Evolutionary conservation across 441 rosid species (phyloP), one percentile per base, ranked within the genome.

Genomic region (Codiaeum variegatum): DNA sequence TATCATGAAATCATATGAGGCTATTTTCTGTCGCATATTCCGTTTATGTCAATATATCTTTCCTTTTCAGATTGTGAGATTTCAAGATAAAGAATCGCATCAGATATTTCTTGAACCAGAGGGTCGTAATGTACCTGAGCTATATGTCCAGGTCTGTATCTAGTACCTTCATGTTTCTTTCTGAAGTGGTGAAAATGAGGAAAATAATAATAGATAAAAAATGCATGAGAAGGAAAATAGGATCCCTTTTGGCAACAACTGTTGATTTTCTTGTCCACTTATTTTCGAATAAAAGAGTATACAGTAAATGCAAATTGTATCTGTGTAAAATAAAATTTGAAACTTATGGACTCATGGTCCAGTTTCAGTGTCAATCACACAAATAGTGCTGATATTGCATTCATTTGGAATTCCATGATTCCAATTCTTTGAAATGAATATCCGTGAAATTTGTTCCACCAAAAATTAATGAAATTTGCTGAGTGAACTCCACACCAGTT

Each of bases 81-180:
- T 95, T 85, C 80, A 90, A 74, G 98, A 92, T 80, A 92, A 95
- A 78, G 99, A 92, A 80, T 95, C 98, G 68, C 99, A 95, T 90
- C 99, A 95, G 78, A 92, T 95, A 81, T 95, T 95, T 82, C 98
- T 95, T 5, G 99, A 95, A 83, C 99, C 99, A 58, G 99, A 95
- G 81, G 99, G 99, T 67, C 91, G 98, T 70, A 88, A 76, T 77
- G 98, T 92, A 75, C 99, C 97, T n/a, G 99, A 94, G 86, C 90
- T 94, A 67, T 94, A 94, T 79, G 96, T 94, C 77, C 99, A 94
- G 99, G 99, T 95, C 62, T 72, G 44, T 71, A 61, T 73, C 19
- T 68, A 49, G 47, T 28, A 69, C 36, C 18, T 61, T 28, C 59
- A 49, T 5, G 74, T 52, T 69, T 46, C 67, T 47, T 55, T 55